Percentiles rank a stretch among this genome's conserved stretches.
Evolutionary conservation across 805 yeast species (phyloP).

Genomic region (Schwanniomyces vanrijiae): DNA sequence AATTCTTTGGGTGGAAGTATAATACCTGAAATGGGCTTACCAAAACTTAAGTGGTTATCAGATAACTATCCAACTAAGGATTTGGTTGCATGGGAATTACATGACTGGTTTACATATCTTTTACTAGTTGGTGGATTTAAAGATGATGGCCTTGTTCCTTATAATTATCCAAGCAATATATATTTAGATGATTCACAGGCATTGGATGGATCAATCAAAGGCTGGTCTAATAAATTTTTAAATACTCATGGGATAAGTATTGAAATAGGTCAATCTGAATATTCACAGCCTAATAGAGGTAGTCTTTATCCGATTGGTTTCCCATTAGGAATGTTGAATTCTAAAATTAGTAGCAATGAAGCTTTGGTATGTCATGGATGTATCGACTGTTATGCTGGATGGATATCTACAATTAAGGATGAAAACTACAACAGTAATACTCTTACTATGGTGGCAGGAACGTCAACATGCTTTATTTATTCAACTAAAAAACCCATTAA

Average conservation of each 20-base stretch:
- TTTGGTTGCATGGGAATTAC: slow-evolving; percentile 49
- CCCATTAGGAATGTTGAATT: slow-evolving; percentile 14
- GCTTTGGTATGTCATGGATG: slow-evolving; percentile 45
- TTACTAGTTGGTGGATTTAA: slow-evolving; percentile 25
- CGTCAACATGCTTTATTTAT: slow-evolving; percentile 55
- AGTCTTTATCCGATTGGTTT: slow-evolving; percentile 15
- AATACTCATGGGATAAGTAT: slow-evolving; percentile 17
- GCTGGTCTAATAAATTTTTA: slow-evolving; percentile 43
- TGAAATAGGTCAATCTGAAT: slow-evolving; percentile 31
- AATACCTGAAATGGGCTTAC: slow-evolving; percentile 59
- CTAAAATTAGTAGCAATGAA: neutral
- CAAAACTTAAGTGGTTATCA: slow-evolving; percentile 46
- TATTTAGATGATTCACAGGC: slow-evolving; percentile 22
- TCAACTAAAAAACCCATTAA: slow-evolving; percentile 11
- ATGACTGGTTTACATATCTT: slow-evolving; percentile 44
- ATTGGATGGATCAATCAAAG: slow-evolving; percentile 59
- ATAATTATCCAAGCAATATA: neutral
- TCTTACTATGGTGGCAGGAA: slow-evolving; percentile 58
- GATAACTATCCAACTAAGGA: slow-evolving; percentile 18
- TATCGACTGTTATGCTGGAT: slow-evolving; percentile 61
- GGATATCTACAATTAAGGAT: slow-evolving; percentile 36
- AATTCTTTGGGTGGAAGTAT: slow-evolving; percentile 43
- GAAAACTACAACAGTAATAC: slow-evolving; percentile 10
- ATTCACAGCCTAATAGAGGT: neutral
- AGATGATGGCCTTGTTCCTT: slow-evolving; percentile 13